Base-by-base conservation (phyloP, 176 grass and related monocot genomes). In the Zoysia japonica region DNA sequence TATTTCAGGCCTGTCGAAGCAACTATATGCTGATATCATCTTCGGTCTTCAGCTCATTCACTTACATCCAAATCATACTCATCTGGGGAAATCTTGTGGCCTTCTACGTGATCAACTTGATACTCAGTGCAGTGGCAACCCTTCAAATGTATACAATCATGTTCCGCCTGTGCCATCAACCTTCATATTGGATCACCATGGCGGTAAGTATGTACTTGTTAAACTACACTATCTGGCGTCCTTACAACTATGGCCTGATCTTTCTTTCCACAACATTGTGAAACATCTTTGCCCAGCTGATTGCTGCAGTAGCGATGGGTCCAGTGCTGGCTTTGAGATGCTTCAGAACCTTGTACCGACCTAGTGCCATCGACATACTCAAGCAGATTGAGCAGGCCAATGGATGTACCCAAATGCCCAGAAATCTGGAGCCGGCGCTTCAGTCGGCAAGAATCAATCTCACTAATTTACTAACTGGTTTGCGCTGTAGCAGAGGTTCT, bases 51-150 rank as follows among this genome's bases (percentile, higher is more conserved):
- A 97, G 94, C 81, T 90, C 88, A 44, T 94, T 94, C 83, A 94
- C 94, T 48, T 84, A 62, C 42, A 43, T 81, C 6, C 94, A 97
- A 80, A 76, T 88, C 64, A 64, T 87, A 77, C 89, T 90, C 52
- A 92, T 92, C 67, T 97, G 91, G 94, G 94, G 91, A 77, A 97
- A 97, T 61, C 82, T 97, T 61, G 44, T 92, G 70, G 89, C 87
- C 7, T 97, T 94, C 83, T 97, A 97, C 48, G 6, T 85, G 68
- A 92, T 97, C 88, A 97, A 97, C 81, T 80, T 88, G 19, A 77
- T 88, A 63, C 47, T 97, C 68, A 83, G 94, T 48, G 57, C 77
- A 5, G 54, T 94, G 67, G 91, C 94, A 59, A 82, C 70, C 37
- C 57, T 82, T 83, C 69, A 82, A 55, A 87, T 94, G 87, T 94